These are phyloP conservation scores for Botrytis tulipae DNA, from an alignment of 2,329 filamentous ascomycete genomes.

Conservation along the genomic window DNA sequence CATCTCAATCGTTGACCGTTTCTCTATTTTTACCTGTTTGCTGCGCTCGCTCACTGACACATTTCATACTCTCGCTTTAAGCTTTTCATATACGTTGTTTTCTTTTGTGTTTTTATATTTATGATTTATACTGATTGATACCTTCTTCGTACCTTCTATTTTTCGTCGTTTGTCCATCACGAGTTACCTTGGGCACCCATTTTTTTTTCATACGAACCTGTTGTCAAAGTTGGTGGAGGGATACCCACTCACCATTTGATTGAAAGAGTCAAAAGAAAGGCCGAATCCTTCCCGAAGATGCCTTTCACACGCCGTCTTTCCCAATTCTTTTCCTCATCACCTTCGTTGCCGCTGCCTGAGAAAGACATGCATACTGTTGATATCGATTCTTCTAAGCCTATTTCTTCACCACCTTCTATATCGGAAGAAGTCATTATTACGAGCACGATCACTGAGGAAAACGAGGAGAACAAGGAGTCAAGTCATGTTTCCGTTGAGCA, in stretches of 20 bases:
- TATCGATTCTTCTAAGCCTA: not conserved
- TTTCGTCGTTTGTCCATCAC: constrained; percentile 8
- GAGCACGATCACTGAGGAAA: not conserved
- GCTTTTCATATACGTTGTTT: not conserved
- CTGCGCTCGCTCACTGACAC: constrained; percentile 17
- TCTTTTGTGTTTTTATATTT: constrained; percentile 15
- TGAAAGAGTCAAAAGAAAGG: constrained; percentile 16
- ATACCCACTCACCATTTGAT: constrained; percentile 8
- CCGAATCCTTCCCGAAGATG: constrained; percentile 18
- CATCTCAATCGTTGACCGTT: constrained; percentile 14
- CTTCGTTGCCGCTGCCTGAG: not conserved
- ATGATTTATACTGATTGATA: constrained; percentile 13
- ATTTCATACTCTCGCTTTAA: not conserved
- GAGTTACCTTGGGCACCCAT: constrained; percentile 14
- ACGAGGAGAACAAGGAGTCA: not conserved
- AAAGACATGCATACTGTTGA: constrained; percentile 19
- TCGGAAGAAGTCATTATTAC: constrained; percentile 4
- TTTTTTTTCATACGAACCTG: constrained; percentile 13
- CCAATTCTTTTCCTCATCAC: constrained; percentile 17
- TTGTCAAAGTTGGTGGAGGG: constrained; percentile 14
- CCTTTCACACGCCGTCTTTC: constrained; percentile 19
- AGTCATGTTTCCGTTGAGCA: not conserved
- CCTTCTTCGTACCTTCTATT: constrained; percentile 13
- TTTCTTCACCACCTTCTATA: constrained; percentile 9
- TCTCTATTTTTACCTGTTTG: constrained; percentile 9